Conservation (phyloP, 345 rosid species). For the Bruguiera parviflora region DNA sequence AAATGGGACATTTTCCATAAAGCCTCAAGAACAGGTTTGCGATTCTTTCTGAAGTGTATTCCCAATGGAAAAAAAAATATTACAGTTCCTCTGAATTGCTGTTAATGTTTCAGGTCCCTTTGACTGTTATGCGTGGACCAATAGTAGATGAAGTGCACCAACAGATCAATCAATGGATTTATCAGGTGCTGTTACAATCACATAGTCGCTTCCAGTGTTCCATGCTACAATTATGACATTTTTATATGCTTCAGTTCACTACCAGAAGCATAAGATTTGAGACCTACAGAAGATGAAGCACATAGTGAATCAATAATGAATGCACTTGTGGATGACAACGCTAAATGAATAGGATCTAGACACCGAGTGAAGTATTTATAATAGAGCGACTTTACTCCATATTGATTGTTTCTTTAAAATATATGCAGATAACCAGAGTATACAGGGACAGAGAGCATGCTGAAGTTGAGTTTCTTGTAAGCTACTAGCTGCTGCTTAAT, state of each 20-base stretch:
- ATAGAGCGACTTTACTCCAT: background rate
- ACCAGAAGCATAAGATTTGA: background rate
- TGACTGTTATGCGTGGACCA: conserved; percentile 68
- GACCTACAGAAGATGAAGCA: conserved; percentile 12
- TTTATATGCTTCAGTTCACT: conserved; percentile 7
- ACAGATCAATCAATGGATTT: conserved; percentile 73
- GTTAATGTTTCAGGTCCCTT: conserved; percentile 49
- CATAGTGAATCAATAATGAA: background rate
- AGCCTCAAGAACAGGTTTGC: conserved; percentile 61
- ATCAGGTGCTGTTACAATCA: conserved; percentile 52
- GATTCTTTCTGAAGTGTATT: conserved; percentile 17
- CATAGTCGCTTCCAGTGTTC: conserved; percentile 10
- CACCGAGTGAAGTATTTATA: too few relatives aligned
- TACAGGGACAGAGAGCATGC: conserved; percentile 85
- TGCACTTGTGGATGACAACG: background rate
- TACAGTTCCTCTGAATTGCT: conserved; percentile 4
- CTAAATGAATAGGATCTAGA: too few relatives aligned
- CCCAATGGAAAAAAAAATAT: conserved; percentile 8
- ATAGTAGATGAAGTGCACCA: conserved; percentile 85
- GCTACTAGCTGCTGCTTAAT: conserved; percentile 25
- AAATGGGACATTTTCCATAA: conserved; percentile 61
- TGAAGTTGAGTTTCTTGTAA: conserved; percentile 90
- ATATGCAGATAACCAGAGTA: conserved; percentile 67
- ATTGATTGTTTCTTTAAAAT: conserved; percentile 10
- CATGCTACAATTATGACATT: conserved; percentile 4